phyloP scores from a whole-genome alignment of 192 early-diverging fungal species.

The Coemansia sp. region DNA sequence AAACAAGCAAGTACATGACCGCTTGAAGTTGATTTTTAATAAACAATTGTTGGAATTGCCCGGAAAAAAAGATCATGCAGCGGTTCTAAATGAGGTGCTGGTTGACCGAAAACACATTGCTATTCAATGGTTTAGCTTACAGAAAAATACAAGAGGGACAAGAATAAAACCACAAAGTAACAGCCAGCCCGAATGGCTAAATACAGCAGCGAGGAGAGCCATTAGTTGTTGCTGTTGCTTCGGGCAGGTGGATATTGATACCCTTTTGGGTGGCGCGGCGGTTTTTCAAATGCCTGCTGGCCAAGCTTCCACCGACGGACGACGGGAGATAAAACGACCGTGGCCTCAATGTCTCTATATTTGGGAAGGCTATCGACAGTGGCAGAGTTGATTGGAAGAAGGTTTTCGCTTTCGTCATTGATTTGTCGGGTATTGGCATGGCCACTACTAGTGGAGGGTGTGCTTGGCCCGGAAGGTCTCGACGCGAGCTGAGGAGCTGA shows the following conservation, averaged over 20 bases:
- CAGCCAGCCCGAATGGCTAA: background rate
- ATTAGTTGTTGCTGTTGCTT: background rate
- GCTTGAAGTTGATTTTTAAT: background rate
- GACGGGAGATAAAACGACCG: constrained; percentile 20
- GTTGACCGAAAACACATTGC: too few species aligned
- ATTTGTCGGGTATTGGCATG: background rate
- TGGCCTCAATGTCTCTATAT: constrained; percentile 23
- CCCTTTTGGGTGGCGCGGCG: constrained; percentile 30
- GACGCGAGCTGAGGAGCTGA: constrained; percentile 19
- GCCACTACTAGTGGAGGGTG: background rate
- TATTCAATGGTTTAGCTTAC: too few species aligned
- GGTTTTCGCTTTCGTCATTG: background rate
- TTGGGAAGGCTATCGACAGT: constrained; percentile 13
- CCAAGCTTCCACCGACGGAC: constrained; percentile 44
- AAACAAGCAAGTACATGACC: background rate
- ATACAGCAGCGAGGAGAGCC: background rate
- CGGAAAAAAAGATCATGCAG: background rate
- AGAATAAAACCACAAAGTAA: background rate
- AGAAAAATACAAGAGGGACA: background rate
- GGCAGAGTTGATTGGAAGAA: background rate
- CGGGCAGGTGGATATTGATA: background rate
- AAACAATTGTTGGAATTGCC: background rate
- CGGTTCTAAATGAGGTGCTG: too few species aligned
- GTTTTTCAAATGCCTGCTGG: constrained; percentile 47
- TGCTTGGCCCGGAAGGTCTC: background rate